A percentile compares a stretch with the other conserved stretches of the same genome.
phyloP scores from a whole-genome alignment of 805 yeast species.

The Candida verbasci region DNA sequence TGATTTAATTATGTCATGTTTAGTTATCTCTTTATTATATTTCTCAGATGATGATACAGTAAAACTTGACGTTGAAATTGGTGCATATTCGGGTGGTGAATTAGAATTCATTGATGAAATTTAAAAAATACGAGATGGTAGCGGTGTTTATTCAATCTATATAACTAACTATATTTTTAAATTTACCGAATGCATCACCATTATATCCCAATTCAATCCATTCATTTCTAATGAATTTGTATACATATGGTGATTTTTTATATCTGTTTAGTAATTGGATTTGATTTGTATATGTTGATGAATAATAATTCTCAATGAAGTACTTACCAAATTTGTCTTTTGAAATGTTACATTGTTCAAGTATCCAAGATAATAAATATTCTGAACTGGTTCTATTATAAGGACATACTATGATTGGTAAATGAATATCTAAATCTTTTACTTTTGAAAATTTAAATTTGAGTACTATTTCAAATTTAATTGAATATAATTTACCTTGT shows the following conservation, averaged over 20 bases:
- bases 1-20: constrained; percentile 22
- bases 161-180: constrained; percentile 16
- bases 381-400: constrained; percentile 45
- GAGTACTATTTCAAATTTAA: constrained; percentile 47
- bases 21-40: constrained; percentile 30
- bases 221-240: constrained; percentile 26
- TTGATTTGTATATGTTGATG: constrained; percentile 16
- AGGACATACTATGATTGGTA: constrained; percentile 54
- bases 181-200: constrained; percentile 26
- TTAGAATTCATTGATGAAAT: not conserved
- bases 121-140: constrained; percentile 1
- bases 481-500: constrained; percentile 46
- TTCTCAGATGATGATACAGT: constrained; percentile 23
- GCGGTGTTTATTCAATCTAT: constrained; percentile 19
- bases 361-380: constrained; percentile 49
- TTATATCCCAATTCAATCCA: constrained; percentile 39
- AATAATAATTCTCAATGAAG: constrained; percentile 16
- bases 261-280: constrained; percentile 18
- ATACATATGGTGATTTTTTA: constrained; percentile 24
- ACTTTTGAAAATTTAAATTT: constrained; percentile 47
- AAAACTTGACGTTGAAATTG: constrained; percentile 36
- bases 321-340: constrained; percentile 29
- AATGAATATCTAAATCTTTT: constrained; percentile 44
- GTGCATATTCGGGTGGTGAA: constrained; percentile 45
- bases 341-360: constrained; percentile 49